Evolutionary conservation across 2,329 filamentous ascomycete genomes (phyloP).

Genomic region (Clarireedia hainanense): DNA sequence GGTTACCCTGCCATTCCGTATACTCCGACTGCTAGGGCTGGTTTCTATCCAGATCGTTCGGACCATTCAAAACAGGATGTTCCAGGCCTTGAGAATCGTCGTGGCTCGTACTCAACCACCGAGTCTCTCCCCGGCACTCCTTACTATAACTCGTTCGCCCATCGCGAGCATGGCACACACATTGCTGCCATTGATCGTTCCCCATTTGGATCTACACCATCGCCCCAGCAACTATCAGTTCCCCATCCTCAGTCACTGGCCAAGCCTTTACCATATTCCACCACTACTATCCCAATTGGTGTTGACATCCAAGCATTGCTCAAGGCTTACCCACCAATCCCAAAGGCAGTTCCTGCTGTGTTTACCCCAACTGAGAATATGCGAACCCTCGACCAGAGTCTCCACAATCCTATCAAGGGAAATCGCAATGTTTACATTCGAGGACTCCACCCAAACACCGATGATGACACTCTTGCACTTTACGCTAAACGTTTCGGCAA

Average conservation of each 20-base stretch:
- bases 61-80: constrained; percentile 37
- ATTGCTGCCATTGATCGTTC: constrained; percentile 55
- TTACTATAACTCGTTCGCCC: constrained; percentile 50
- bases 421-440: constrained; percentile 99
- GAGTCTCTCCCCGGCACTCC: constrained; percentile 60
- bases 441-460: constrained; percentile 89
- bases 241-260: constrained; percentile 29
- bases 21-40: constrained; percentile 21
- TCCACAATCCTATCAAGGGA: constrained; percentile 83
- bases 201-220: constrained; percentile 55
- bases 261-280: constrained; percentile 28
- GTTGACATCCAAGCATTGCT: constrained; percentile 53
- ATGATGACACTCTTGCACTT: constrained; percentile 75
- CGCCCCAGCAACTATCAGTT: constrained; percentile 51
- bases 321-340: constrained; percentile 72
- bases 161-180: constrained; percentile 52
- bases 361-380: constrained; percentile 78
- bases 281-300: constrained; percentile 27
- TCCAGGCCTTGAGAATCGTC: constrained; percentile 56
- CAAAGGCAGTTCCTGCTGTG: constrained; percentile 80
- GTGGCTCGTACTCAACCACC: constrained; percentile 60
- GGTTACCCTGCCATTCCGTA: constrained; percentile 28
- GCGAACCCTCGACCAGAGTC: constrained; percentile 86
- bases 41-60: constrained; percentile 26
- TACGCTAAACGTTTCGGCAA: constrained; percentile 86